Evolutionary conservation across 2,329 filamentous ascomycete species (phyloP).

Genomic region (Diaporthe capsici): DNA sequence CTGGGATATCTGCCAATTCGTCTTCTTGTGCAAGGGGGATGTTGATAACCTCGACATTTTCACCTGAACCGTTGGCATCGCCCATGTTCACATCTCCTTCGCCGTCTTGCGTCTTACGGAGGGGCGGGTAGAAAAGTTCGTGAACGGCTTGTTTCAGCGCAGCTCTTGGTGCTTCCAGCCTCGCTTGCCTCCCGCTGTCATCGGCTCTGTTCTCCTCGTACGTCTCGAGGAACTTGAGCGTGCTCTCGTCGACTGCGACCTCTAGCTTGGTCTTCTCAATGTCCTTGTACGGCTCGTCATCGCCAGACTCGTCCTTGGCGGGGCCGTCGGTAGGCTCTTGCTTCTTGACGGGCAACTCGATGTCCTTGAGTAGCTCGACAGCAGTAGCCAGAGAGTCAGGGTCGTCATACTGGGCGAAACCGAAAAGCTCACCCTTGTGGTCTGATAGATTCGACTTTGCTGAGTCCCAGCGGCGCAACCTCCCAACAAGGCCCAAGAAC

Average conservation of each 20-base stretch:
- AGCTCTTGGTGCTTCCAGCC: constrained; percentile 77
- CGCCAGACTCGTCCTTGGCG: constrained; percentile 51
- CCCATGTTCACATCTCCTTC: constrained; percentile 80
- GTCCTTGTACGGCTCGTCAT: constrained; percentile 62
- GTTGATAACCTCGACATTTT: constrained; percentile 86
- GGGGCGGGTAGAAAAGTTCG: constrained; percentile 78
- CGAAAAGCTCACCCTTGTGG: constrained; percentile 87
- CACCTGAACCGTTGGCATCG: constrained; percentile 59
- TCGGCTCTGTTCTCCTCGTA: constrained; percentile 79
- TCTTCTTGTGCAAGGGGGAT: constrained; percentile 91
- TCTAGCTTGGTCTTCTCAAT: constrained; percentile 80
- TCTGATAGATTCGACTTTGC: constrained; percentile 73
- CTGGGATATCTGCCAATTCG: constrained; percentile 93
- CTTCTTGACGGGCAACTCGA: constrained; percentile 85
- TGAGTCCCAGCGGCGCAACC: constrained; percentile 87
- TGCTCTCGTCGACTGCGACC: constrained; percentile 85
- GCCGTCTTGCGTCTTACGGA: constrained; percentile 66
- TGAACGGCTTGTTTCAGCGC: constrained; percentile 78
- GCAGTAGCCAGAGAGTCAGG: constrained; percentile 88
- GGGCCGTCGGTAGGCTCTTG: constrained; percentile 68
- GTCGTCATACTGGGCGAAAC: constrained; percentile 96
- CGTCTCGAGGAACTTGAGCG: constrained; percentile 87
- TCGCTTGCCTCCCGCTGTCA: constrained; percentile 73
- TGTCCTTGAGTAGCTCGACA: constrained; percentile 84
- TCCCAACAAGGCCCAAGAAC: constrained; percentile 82